phyloP scores from a whole-genome alignment of 805 yeast genomes.

The Priceomyces haplophilus region DNA sequence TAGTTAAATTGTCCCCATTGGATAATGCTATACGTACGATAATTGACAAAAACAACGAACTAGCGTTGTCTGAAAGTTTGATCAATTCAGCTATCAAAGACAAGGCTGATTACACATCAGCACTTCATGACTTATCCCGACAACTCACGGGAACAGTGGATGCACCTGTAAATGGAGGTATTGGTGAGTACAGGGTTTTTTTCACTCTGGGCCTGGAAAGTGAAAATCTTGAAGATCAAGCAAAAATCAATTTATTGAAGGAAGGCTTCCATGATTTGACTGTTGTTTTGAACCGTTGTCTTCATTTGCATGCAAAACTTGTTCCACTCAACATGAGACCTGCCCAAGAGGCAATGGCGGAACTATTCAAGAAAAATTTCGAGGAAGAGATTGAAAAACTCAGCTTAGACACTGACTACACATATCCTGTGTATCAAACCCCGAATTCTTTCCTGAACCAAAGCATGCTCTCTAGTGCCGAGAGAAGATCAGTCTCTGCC shows the following conservation, averaged over 20 bases:
- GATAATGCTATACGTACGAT: conserved; percentile 75
- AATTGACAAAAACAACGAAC: conserved; percentile 65
- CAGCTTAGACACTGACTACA: conserved; percentile 35
- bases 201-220: conserved; percentile 42
- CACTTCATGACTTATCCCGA: conserved; percentile 65
- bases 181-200: conserved; percentile 75
- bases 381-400: conserved; percentile 54
- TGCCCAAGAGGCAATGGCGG: conserved; percentile 66
- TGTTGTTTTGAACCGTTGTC: conserved; percentile 59
- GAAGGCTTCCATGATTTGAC: conserved; percentile 68
- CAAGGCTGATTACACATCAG: conserved; percentile 44
- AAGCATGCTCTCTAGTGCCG: conserved; percentile 6
- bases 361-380: conserved; percentile 65
- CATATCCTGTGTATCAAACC: conserved; percentile 24
- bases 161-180: conserved; percentile 91
- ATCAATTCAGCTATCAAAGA: conserved; percentile 52
- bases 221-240: conserved; percentile 21
- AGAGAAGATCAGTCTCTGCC: conserved; percentile 6
- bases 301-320: conserved; percentile 64
- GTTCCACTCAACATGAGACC: conserved; percentile 54
- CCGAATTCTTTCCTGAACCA: conserved; percentile 13
- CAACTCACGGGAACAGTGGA: conserved; percentile 82
- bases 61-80: conserved; percentile 63
- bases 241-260: conserved; percentile 34
- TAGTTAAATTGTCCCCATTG: conserved; percentile 70